Evolutionary conservation across 2,329 filamentous ascomycete genomes (phyloP), one percentile per base, ranked within the genome.

Genomic region (Ophiosphaerella korrae): DNA sequence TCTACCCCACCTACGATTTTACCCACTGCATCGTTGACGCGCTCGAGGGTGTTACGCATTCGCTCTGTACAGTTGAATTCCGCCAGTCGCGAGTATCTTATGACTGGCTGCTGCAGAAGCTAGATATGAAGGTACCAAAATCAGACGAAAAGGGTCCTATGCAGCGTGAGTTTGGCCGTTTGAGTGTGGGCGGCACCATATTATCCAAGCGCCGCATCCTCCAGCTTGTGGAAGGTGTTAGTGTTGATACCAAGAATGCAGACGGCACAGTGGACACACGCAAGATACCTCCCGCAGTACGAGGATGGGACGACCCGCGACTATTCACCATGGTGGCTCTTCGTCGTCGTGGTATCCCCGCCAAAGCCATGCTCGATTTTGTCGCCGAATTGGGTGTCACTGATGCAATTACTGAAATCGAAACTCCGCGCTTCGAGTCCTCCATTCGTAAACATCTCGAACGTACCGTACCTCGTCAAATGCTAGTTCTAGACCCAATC

Each of bases 1-100:
- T 97, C 57, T 97, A 96, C 72, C 94, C 94, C 0, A 95, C 93
- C 0, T 97, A 97, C 68, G 92, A 96, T 72, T 95, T 95, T 71
- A 89, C 88, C 0, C 90, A 95, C 77, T 96, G 90, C 73, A 80
- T 97, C 18, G 93, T 90, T 64, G 94, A 97, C 80, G 92, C 89
- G 61, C 90, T 96, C 58, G 94, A 99, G 74, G 84, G 84, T 14
- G 95, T 97, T 66, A 92, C 92, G 0, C 93, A 97, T 77, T 93
- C 88, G 12, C 80, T 97, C 16, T 97, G 93, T 72, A 97, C 94
- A 0, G 93, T 89, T 1, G 94, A 97, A 72, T 97, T 97, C 66
- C 86, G 92, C 59, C 84, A 90, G 44, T 88, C 89, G 16, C 81
- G 93, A 52, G 87, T 89, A 40, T 94, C 90, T 34, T 99, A 97